phyloP scores from a whole-genome alignment of 306 rosid genomes.

The Rosa chinensis region DNA sequence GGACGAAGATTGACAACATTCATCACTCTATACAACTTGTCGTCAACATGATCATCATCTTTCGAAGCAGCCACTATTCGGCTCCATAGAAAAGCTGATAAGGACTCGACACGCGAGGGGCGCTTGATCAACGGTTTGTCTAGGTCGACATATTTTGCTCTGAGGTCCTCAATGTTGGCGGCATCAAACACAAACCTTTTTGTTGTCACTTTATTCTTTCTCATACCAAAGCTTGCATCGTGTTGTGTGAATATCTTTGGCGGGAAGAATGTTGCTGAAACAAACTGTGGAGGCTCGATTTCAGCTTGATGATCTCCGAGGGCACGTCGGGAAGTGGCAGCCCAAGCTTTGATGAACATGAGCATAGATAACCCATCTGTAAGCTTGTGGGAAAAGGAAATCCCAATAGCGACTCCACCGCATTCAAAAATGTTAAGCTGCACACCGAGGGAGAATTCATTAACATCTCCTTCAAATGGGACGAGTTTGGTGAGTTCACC shows the following conservation, averaged over 20 bases:
- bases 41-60: no score
- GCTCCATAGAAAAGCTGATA: not conserved
- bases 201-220: no score
- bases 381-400: not conserved
- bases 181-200: no score
- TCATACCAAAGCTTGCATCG: no score
- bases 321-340: not conserved
- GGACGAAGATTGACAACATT: no score
- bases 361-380: not conserved
- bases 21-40: no score
- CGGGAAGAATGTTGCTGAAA: not conserved
- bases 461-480: not conserved
- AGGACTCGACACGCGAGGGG: not conserved
- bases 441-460: not conserved
- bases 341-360: not conserved
- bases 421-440: not conserved
- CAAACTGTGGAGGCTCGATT: not conserved
- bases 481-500: not conserved
- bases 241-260: not conserved
- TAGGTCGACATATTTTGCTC: not conserved
- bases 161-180: no score
- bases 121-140: no score
- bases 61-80: not conserved
- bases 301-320: not conserved
- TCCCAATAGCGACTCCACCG: not conserved